Evolutionary conservation across 768 basidiomycete species (phyloP).

Genomic region (Boletus rex-veris): DNA sequence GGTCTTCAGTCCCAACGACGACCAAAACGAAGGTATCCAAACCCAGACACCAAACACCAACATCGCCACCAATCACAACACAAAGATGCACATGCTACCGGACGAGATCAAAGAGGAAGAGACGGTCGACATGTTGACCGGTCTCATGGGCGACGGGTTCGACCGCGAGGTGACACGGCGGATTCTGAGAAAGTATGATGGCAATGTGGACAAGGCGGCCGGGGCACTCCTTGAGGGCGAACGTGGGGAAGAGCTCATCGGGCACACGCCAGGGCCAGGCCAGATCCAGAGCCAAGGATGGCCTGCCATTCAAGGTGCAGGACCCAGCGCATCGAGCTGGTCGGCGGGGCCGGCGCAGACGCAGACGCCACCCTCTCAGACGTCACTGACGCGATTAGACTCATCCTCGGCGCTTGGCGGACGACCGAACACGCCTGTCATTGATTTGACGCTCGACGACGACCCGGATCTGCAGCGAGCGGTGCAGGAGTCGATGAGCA

Average conservation of each 20-base stretch:
- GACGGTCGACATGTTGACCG: slow-evolving; percentile 32
- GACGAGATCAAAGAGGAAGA: slow-evolving; percentile 30
- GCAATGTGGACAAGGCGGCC: slow-evolving; percentile 54
- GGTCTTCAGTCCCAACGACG: background rate
- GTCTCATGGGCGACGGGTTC: slow-evolving; percentile 39
- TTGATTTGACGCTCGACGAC: slow-evolving; percentile 65
- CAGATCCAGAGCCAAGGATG: slow-evolving; percentile 14
- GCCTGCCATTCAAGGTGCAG: background rate
- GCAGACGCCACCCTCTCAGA: slow-evolving; percentile 3
- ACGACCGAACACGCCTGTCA: slow-evolving; percentile 34
- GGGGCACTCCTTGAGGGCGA: slow-evolving; percentile 54
- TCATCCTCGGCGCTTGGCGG: slow-evolving; percentile 6
- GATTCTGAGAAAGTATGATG: slow-evolving; percentile 58
- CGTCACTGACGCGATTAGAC: slow-evolving; percentile 11
- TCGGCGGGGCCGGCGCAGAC: background rate
- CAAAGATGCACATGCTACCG: slow-evolving; percentile 18
- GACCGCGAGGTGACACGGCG: slow-evolving; percentile 48
- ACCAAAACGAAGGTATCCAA: background rate
- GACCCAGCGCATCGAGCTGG: slow-evolving; percentile 1
- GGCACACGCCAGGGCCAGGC: background rate
- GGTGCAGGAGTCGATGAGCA: slow-evolving; percentile 50
- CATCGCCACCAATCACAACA: background rate
- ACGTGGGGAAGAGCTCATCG: slow-evolving; percentile 34
- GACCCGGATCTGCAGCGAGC: slow-evolving; percentile 48
- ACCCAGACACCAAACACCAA: background rate